Evolutionary conservation across 495 filamentous ascomycete genomes (phyloP).

Genomic region (Talaromyces nanjingensis): DNA sequence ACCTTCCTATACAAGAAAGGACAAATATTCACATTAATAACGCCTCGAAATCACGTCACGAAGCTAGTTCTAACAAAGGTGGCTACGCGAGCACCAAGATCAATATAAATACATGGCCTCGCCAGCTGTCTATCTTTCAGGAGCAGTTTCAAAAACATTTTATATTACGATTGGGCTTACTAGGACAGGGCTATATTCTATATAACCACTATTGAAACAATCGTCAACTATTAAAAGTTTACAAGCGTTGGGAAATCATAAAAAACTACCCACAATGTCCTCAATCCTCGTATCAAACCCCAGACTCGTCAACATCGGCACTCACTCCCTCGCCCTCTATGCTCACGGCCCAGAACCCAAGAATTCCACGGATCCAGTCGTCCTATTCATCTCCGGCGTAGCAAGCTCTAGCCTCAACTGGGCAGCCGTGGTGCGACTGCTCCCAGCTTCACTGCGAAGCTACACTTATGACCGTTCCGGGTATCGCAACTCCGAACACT

Average conservation of each 20-base stretch:
- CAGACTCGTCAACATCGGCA: conserved; percentile 14
- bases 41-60: neutral
- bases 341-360: conserved; percentile 11
- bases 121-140: neutral
- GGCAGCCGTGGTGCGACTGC: conserved; percentile 12
- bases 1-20: neutral
- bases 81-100: too few relatives aligned
- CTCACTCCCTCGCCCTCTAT: conserved; percentile 14
- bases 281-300: conserved; percentile 11
- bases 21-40: neutral
- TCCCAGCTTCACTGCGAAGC: conserved; percentile 9
- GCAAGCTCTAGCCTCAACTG: conserved; percentile 14
- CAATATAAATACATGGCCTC: neutral
- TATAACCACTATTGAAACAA: neutral
- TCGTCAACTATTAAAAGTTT: neutral
- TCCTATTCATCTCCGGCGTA: conserved; percentile 13
- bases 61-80: neutral
- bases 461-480: conserved; percentile 15
- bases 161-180: neutral
- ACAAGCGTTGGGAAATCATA: neutral
- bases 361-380: conserved; percentile 4
- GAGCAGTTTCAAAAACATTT: neutral
- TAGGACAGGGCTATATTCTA: neutral
- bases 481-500: conserved; percentile 11
- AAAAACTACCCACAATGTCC: neutral